Percentiles rank a stretch among this genome's conserved stretches.
Conservation (phyloP, 2,329 filamentous ascomycete species). For the Furcasterigmium furcatum region DNA sequence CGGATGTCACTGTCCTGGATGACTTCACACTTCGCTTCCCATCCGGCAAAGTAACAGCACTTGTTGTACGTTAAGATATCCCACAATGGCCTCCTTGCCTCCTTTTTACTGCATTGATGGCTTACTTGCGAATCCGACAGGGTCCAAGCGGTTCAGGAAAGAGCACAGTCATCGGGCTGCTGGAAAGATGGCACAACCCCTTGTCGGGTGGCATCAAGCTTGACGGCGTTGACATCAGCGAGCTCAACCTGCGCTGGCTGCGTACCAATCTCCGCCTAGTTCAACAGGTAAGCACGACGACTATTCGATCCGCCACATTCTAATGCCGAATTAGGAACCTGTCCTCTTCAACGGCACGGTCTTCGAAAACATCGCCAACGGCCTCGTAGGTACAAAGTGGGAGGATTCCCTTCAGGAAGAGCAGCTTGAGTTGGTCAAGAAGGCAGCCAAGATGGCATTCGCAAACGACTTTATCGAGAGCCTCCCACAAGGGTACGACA, state of each 20-base stretch:
- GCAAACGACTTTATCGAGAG: conserved; percentile 51
- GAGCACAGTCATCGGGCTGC: conserved; percentile 63
- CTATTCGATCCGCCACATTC: no score
- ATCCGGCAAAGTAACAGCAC: conserved; percentile 63
- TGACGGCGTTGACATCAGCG: conserved; percentile 18
- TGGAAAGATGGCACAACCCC: conserved; percentile 59
- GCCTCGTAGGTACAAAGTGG: conserved; percentile 1
- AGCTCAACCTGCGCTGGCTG: conserved; percentile 23
- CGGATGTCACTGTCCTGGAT: conserved; percentile 61
- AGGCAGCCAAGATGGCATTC: conserved; percentile 47
- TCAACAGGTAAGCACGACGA: conserved; percentile 12
- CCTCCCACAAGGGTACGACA: conserved; percentile 55
- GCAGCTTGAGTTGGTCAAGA: conserved; percentile 38
- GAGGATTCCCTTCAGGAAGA: conserved; percentile 26
- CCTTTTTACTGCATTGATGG: no score
- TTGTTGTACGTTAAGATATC: conserved; percentile 45
- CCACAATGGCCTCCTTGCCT: background rate
- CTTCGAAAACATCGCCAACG: background rate
- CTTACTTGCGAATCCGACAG: background rate
- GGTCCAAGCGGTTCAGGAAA: conserved; percentile 68
- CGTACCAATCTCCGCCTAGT: conserved; percentile 25
- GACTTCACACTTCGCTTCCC: conserved; percentile 57
- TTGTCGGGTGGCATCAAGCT: conserved; percentile 20
- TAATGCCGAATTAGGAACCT: background rate
- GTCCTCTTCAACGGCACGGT: background rate